A percentile compares a stretch with the other conserved stretches of the same genome.
These are phyloP conservation scores for Fusarium fujikuroi DNA, from an alignment of 2,329 filamentous ascomycete species.

Conservation along the genomic window DNA sequence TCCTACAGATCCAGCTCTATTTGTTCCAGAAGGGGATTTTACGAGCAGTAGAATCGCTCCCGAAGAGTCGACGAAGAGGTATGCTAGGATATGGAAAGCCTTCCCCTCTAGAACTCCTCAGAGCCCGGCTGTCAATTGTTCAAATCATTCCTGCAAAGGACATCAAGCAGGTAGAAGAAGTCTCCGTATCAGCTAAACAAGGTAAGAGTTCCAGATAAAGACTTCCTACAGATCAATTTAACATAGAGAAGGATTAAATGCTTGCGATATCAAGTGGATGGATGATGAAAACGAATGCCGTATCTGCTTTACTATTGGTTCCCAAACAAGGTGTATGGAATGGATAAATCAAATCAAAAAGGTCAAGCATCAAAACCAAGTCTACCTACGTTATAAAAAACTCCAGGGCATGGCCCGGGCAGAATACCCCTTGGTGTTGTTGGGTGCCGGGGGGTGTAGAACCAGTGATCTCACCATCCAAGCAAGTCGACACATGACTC, in stretches of 20 bases:
- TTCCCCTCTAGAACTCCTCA: fast-evolving
- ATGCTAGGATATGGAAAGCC: not conserved
- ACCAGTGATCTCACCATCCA: not conserved
- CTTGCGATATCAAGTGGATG: not conserved
- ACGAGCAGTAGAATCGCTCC: not conserved
- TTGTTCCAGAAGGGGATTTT: fast-evolving
- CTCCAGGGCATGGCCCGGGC: fast-evolving
- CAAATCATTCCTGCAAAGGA: not conserved
- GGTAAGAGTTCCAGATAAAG: fast-evolving
- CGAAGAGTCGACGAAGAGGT: not conserved
- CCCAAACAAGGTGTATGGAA: fast-evolving
- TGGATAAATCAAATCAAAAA: fast-evolving
- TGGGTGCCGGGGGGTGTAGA: fast-evolving
- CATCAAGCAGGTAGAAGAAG: fast-evolving
- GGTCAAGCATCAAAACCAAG: not conserved
- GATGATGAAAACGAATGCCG: fast-evolving
- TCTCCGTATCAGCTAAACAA: fast-evolving
- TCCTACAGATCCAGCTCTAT: not conserved
- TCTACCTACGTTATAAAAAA: fast-evolving
- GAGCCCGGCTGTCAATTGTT: fast-evolving
- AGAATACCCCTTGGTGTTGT: not conserved
- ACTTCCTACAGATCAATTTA: no score
- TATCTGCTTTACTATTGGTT: not conserved
- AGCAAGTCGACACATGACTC: not conserved
- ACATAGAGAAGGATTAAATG: fast-evolving